A percentile compares a stretch with the other conserved stretches of the same genome.
Evolutionary conservation across 2,329 filamentous ascomycete genomes (phyloP).

Genomic region (Diaporthe caulivora): DNA sequence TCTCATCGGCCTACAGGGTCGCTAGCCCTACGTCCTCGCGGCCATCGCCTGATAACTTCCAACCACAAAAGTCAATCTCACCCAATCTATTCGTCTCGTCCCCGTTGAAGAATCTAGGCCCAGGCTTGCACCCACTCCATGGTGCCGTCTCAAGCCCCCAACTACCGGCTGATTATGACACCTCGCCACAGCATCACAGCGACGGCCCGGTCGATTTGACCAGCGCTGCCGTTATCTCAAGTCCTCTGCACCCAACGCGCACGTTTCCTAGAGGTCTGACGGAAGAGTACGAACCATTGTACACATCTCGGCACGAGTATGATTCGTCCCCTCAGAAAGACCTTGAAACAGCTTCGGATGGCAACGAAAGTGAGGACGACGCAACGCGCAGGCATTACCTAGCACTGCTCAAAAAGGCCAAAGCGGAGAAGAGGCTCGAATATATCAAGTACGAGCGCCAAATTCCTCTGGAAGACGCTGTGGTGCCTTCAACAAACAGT

Average conservation of each 20-base stretch:
- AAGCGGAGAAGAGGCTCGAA: constrained; percentile 55
- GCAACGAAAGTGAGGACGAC: constrained; percentile 47
- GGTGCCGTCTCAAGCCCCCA: constrained; percentile 57
- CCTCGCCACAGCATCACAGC: constrained; percentile 30
- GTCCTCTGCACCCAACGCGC: background rate
- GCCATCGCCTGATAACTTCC: constrained; percentile 64
- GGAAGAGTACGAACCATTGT: constrained; percentile 59
- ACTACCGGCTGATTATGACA: constrained; percentile 37
- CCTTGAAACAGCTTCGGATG: constrained; percentile 31
- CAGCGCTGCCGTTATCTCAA: background rate
- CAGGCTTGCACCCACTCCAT: constrained; percentile 60
- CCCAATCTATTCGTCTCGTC: constrained; percentile 59
- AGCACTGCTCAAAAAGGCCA: constrained; percentile 54
- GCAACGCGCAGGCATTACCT: constrained; percentile 51
- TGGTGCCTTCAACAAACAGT: constrained; percentile 51
- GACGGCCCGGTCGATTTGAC: constrained; percentile 37
- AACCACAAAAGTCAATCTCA: constrained; percentile 56
- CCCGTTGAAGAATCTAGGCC: constrained; percentile 62
- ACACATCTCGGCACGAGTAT: constrained; percentile 58
- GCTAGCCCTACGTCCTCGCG: constrained; percentile 69
- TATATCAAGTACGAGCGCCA: constrained; percentile 53
- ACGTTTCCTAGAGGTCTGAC: constrained; percentile 48
- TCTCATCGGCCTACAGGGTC: constrained; percentile 63
- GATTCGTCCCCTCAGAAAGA: constrained; percentile 39
- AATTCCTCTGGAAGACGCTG: constrained; percentile 51